A percentile compares a stretch with the other conserved stretches of the same genome.
Evolutionary conservation across 2,329 filamentous ascomycete species (phyloP).

Genomic region (Blastomyces silverae): DNA sequence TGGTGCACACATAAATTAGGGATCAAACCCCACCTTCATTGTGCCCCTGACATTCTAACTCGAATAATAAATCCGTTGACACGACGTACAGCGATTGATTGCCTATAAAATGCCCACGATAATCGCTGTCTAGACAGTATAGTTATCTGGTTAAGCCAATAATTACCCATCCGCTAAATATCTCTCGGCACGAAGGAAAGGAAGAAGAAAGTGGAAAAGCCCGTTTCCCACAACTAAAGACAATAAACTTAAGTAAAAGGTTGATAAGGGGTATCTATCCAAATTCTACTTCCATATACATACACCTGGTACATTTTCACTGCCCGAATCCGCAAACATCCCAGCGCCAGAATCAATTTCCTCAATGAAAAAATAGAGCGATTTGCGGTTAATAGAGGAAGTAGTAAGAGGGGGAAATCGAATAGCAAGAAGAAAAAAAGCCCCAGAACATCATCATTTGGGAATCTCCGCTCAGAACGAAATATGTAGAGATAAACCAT

Average conservation of each 20-base stretch:
- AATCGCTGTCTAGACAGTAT: not conserved
- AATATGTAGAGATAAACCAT: not conserved
- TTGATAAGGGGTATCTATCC: constrained; percentile 10
- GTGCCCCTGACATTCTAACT: not conserved
- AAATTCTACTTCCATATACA: constrained; percentile 7
- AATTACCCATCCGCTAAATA: not conserved
- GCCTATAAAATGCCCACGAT: not conserved
- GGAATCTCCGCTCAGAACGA: not conserved
- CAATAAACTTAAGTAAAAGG: not conserved
- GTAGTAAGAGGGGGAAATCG: not conserved
- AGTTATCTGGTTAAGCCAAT: not conserved
- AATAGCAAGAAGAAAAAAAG: not conserved
- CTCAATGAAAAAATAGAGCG: not conserved
- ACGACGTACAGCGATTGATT: not conserved
- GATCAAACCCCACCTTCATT: not conserved
- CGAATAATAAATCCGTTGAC: not conserved
- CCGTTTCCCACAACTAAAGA: not conserved
- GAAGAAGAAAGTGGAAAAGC: not conserved
- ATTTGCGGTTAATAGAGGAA: not conserved
- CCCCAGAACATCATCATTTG: not conserved
- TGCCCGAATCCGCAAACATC: not conserved
- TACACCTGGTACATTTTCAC: not conserved
- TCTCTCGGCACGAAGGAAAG: not conserved
- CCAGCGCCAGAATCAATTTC: constrained; percentile 3
- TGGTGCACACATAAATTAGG: not conserved